These are phyloP conservation scores for Xylaria castorea DNA, from an alignment of 495 filamentous ascomycete genomes.

Conservation along the genomic window DNA sequence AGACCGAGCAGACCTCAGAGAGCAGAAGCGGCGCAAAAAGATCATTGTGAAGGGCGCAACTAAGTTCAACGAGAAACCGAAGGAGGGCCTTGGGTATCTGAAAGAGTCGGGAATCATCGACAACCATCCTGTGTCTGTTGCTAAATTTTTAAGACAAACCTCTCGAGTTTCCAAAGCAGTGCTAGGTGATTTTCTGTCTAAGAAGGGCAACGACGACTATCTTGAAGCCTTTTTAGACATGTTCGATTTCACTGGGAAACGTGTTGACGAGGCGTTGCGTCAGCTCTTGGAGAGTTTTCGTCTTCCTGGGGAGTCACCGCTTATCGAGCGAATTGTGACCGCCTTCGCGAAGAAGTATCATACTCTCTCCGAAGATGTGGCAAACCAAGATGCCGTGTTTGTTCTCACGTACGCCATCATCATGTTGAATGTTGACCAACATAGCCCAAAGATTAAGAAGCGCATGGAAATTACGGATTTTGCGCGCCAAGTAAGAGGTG, in stretches of 20 bases:
- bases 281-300: conserved; percentile 91
- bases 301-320: conserved; percentile 85
- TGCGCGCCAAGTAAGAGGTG: conserved; percentile 83
- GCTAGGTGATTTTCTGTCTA: conserved; percentile 91
- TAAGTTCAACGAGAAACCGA: conserved; percentile 95
- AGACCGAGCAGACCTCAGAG: conserved; percentile 64
- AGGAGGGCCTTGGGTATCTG: conserved; percentile 86
- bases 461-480: conserved; percentile 87
- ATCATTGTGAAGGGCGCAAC: conserved; percentile 85
- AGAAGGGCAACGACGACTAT: conserved; percentile 80
- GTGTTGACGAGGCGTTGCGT: conserved; percentile 88
- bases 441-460: conserved; percentile 91
- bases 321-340: conserved; percentile 93
- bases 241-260: conserved; percentile 85
- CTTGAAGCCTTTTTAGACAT: conserved; percentile 82
- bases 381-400: conserved; percentile 87
- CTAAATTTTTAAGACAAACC: conserved; percentile 84
- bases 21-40: conserved; percentile 79
- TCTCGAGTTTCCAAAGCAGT: conserved; percentile 86
- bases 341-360: conserved; percentile 88
- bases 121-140: conserved; percentile 73
- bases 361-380: conserved; percentile 77
- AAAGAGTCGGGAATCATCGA: conserved; percentile 83
- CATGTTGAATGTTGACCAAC: conserved; percentile 92
- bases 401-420: conserved; percentile 95